Evolutionary conservation across 202 grass and related monocot genomes (phyloP), one percentile per base, ranked within the genome.

Genomic region (Hordeum pubiflorum): DNA sequence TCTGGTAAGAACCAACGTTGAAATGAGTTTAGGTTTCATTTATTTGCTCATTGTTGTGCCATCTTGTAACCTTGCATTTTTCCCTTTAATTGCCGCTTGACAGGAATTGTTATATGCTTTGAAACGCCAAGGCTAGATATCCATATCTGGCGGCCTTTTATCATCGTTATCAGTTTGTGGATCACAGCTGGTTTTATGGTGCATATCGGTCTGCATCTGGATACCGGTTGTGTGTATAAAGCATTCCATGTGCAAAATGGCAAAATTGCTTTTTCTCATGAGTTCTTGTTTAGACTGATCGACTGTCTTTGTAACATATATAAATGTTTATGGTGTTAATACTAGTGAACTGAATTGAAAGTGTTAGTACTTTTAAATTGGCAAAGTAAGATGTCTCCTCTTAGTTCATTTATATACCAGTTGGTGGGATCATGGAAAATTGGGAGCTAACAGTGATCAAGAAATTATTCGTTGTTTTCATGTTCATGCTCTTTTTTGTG

Each of bases 41-140:
- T 63, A 68, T 79, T 64, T 82, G 17, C 55, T 79, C 9, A 56
- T 75, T 78, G 33, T 75, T 75, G 69, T 15, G 11, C 9, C 18
- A 62, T 80, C 69, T 79, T 40, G 55, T 76, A 79, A 79, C 24
- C 61, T 4, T 44, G 38, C 0, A 6, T 12, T 20, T 12, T 58
- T 7, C 26, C 74, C 14, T 71, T 72, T 5, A 31, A 81, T 78
- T 57, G 10, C n/a, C 61, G 90, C 87, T 74, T 57, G 9, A 23
- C 75, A 97, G 94, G 87, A 94, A 38, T 85, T 97, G 77, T 18
- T 92, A 7, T 97, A 97, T 81, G 71, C 72, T 81, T 74, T 88
- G 78, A 97, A 97, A 90, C 78, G 80, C 63, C 72, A 50, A 39
- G 76, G 67, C 31, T 92, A 91, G 86, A 79, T 50, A 50, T 68